Evolutionary conservation across 2,329 filamentous ascomycete genomes (phyloP).

Genomic region (Aspergillus terreus): DNA sequence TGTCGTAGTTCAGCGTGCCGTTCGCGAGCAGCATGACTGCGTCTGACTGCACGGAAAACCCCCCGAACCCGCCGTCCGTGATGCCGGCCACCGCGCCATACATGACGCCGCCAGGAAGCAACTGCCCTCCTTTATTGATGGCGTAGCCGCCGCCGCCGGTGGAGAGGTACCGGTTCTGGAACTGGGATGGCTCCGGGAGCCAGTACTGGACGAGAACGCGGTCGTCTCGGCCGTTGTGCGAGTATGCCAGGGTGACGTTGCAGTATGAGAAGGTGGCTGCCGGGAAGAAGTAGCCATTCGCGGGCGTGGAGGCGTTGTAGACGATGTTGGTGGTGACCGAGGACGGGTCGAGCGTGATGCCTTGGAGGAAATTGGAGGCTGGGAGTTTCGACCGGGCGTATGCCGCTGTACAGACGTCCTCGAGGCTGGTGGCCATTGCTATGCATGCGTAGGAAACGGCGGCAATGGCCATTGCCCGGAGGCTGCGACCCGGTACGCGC

Average conservation of each 20-base stretch:
- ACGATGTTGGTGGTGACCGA: slow-evolving; percentile 38
- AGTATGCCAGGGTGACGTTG: slow-evolving; percentile 43
- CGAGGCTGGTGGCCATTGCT: no score
- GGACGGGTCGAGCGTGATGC: slow-evolving; percentile 39
- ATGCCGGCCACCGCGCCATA: slow-evolving; percentile 42
- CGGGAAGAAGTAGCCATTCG: slow-evolving; percentile 15
- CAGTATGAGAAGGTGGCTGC: slow-evolving; percentile 29
- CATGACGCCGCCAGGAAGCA: slow-evolving; percentile 30
- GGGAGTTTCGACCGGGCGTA: no score
- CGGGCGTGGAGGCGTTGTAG: slow-evolving; percentile 32
- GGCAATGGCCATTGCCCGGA: no score
- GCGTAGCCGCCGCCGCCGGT: slow-evolving; percentile 45
- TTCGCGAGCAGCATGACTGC: slow-evolving; percentile 45
- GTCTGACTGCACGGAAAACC: slow-evolving; percentile 36
- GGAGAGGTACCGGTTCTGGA: slow-evolving; percentile 46
- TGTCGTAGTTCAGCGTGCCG: slow-evolving; percentile 40
- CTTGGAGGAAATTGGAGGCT: slow-evolving; percentile 7
- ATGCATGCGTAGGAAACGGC: no score
- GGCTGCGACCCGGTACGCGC: no score
- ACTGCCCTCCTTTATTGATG: slow-evolving; percentile 34
- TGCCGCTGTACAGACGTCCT: no score
- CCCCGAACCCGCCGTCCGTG: slow-evolving; percentile 45
- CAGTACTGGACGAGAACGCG: slow-evolving; percentile 35
- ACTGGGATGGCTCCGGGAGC: slow-evolving; percentile 34
- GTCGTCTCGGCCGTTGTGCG: slow-evolving; percentile 38